These are phyloP conservation scores for Datisca glomerata DNA, from an alignment of 306 rosid species.

Conservation along the genomic window DNA sequence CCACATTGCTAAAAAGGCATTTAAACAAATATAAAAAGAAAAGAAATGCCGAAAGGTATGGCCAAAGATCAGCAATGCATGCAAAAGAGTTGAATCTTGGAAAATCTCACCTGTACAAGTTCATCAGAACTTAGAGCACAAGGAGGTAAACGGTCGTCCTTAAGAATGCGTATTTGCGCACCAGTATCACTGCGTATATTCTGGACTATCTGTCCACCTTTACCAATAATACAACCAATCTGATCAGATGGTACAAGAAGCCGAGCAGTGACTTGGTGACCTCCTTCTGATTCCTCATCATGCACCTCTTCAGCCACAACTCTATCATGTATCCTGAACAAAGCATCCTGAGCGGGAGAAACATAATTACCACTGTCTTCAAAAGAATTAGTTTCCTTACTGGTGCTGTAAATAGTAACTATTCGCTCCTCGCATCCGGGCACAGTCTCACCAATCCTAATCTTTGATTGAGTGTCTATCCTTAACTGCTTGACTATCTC, in stretches of 20 bases:
- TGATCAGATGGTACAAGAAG: constrained; percentile 95
- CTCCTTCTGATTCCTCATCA: constrained; percentile 58
- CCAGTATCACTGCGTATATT: constrained; percentile 74
- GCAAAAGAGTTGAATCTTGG: too few species aligned
- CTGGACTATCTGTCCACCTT: constrained; percentile 94
- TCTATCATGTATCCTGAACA: constrained; percentile 75
- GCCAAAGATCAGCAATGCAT: too few species aligned
- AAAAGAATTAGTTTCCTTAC: constrained; percentile 56
- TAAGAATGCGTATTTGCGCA: constrained; percentile 86
- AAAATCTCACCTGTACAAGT: constrained; percentile 88
- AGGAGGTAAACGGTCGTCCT: constrained; percentile 75
- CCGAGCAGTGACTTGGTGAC: constrained; percentile 62
- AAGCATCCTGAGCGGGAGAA: constrained; percentile 85
- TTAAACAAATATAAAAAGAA: too few species aligned
- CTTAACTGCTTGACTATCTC: constrained; percentile 96
- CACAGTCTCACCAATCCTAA: constrained; percentile 88
- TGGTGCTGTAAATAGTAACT: constrained; percentile 59
- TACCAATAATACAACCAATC: constrained; percentile 89
- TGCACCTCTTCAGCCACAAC: constrained; percentile 82
- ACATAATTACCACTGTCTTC: constrained; percentile 46
- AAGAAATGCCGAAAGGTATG: too few species aligned
- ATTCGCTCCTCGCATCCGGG: constrained; percentile 83
- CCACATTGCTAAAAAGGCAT: too few species aligned
- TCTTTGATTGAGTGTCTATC: constrained; percentile 73
- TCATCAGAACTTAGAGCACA: constrained; percentile 88